phyloP scores from a whole-genome alignment of 2,329 filamentous ascomycete genomes.

The Claviceps sp. region DNA sequence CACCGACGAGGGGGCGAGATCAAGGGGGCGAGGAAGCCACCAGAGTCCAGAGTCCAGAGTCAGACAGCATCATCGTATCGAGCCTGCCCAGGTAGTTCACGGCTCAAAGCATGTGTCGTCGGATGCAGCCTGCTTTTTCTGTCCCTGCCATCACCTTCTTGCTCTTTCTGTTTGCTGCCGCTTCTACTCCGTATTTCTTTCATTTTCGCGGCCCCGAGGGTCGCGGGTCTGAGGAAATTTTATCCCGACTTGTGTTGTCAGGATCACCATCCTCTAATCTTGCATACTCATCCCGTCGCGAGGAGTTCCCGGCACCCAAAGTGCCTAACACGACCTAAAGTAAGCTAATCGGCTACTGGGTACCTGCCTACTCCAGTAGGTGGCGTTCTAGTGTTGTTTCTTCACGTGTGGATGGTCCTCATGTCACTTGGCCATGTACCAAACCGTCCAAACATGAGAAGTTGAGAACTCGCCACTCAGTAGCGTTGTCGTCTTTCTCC shows the following conservation, averaged over 20 bases:
- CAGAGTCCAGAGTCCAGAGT: too few species aligned
- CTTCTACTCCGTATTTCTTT: not conserved
- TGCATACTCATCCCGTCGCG: not conserved
- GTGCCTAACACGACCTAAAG: not conserved
- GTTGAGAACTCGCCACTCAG: too few species aligned
- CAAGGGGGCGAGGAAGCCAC: not conserved
- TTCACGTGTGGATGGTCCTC: too few species aligned
- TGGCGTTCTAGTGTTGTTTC: not conserved
- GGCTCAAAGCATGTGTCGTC: not conserved
- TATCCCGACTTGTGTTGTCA: not conserved
- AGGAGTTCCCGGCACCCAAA: not conserved
- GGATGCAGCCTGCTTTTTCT: not conserved
- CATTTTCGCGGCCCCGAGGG: not conserved
- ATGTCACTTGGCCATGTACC: too few species aligned
- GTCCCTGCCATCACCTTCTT: too few species aligned
- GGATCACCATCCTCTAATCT: not conserved
- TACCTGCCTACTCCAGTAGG: not conserved
- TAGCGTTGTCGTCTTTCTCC: too few species aligned
- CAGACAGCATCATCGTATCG: too few species aligned
- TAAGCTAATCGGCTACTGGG: too few species aligned
- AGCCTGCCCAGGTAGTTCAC: too few species aligned
- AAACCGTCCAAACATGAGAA: too few species aligned
- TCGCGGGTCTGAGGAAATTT: not conserved
- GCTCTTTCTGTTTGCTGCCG: not conserved
- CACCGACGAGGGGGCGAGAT: not conserved